Evolutionary conservation across 192 early-diverging fungal genomes (phyloP).

Genomic region (Gryganskiella cystojenkinii): DNA sequence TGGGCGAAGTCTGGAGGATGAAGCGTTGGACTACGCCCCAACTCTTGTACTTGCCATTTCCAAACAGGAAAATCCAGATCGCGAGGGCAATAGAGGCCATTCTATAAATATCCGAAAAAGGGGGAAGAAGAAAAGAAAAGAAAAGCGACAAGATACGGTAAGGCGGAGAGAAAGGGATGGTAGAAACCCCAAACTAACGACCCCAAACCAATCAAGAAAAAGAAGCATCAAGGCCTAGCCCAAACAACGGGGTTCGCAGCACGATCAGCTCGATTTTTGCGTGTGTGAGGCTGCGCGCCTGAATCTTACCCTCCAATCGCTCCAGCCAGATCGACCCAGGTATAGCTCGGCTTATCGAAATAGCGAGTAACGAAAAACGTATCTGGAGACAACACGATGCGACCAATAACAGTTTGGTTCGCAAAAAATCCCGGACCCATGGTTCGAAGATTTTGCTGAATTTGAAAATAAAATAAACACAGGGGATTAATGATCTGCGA

Average conservation of each 20-base stretch:
- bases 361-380: constrained; percentile 32
- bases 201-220: not conserved
- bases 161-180: not conserved
- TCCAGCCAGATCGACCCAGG: constrained; percentile 44
- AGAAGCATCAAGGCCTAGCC: too few relatives aligned
- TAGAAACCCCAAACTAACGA: too few relatives aligned
- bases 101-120: constrained; percentile 5
- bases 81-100: constrained; percentile 45
- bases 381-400: constrained; percentile 32
- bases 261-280: too few relatives aligned
- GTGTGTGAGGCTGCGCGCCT: too few relatives aligned
- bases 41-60: constrained; percentile 51
- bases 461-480: not conserved
- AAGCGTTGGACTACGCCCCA: constrained; percentile 54
- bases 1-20: constrained; percentile 42
- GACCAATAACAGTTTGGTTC: constrained; percentile 10
- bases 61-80: constrained; percentile 51
- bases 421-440: constrained; percentile 8
- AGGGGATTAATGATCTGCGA: not conserved
- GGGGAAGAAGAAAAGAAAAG: not conserved
- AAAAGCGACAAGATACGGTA: not conserved
- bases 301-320: constrained; percentile 43
- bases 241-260: too few relatives aligned
- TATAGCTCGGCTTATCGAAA: constrained; percentile 40
- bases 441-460: constrained; percentile 34